Evolutionary conservation across 2,329 filamentous ascomycete genomes (phyloP).

Genomic region (Aspergillus floridensis): DNA sequence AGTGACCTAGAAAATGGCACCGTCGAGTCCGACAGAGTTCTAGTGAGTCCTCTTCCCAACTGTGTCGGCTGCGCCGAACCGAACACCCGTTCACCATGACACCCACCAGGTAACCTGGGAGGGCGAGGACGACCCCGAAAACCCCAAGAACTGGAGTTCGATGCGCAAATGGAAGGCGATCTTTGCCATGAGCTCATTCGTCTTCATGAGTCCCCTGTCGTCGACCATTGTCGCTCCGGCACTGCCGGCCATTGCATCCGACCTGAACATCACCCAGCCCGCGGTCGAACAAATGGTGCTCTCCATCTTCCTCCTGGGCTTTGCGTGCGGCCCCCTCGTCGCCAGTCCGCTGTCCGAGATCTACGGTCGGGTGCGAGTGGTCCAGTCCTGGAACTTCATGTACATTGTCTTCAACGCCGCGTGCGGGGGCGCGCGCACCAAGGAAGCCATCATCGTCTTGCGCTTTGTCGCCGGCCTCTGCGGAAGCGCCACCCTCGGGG

Average conservation of each 20-base stretch:
- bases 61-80: too few species aligned
- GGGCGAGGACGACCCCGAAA: slow-evolving; percentile 45
- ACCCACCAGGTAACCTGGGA: slow-evolving; percentile 14
- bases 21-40: too few species aligned
- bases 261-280: slow-evolving; percentile 51
- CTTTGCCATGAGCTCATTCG: slow-evolving; percentile 56
- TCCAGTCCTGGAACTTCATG: slow-evolving; percentile 16
- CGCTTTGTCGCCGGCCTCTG: slow-evolving; percentile 59
- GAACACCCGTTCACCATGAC: background rate
- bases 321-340: slow-evolving; percentile 36
- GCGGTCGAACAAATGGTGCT: slow-evolving; percentile 49
- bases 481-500: slow-evolving; percentile 45
- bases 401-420: slow-evolving; percentile 17
- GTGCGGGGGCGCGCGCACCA: slow-evolving; percentile 41
- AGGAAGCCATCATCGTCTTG: slow-evolving; percentile 43
- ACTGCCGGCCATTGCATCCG: slow-evolving; percentile 50
- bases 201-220: slow-evolving; percentile 62
- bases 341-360: slow-evolving; percentile 20
- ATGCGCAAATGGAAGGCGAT: slow-evolving; percentile 58
- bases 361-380: slow-evolving; percentile 15
- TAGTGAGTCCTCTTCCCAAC: too few species aligned
- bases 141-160: slow-evolving; percentile 54
- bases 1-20: too few species aligned
- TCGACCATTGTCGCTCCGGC: slow-evolving; percentile 59
- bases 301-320: slow-evolving; percentile 56